phyloP scores from a whole-genome alignment of 345 rosid species.

The Corchorus olitorius region DNA sequence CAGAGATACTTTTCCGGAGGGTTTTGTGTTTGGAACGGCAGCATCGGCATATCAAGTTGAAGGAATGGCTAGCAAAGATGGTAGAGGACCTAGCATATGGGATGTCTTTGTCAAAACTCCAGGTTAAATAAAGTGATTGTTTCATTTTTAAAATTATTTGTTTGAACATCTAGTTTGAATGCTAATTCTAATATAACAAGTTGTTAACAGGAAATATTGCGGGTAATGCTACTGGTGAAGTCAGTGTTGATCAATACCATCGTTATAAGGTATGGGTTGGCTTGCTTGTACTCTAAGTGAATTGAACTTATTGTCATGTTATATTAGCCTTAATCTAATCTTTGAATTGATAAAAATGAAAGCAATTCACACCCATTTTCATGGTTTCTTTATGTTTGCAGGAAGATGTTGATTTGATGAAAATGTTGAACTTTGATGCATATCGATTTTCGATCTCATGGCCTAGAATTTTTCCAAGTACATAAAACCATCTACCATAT shows the following conservation, averaged over 20 bases:
- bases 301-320: background rate
- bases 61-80: constrained; percentile 50
- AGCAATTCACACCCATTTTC: background rate
- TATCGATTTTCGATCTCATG: no score
- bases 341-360: background rate
- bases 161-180: background rate
- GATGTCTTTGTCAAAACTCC: constrained; percentile 48
- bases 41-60: constrained; percentile 24
- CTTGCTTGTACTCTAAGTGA: background rate
- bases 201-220: constrained; percentile 22
- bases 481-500: background rate
- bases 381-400: background rate
- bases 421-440: no score
- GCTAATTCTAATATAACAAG: background rate
- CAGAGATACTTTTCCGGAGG: background rate
- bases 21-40: background rate
- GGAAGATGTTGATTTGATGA: constrained; percentile 16
- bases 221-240: no score
- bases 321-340: background rate
- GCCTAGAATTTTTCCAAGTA: constrained; percentile 30
- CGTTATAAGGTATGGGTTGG: constrained; percentile 23
- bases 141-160: background rate
- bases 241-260: no score
- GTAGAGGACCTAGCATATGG: constrained; percentile 71
- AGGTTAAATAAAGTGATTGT: background rate